Base-by-base conservation (phyloP, 192 early-diverging fungal genomes). In the Umbelopsis ramanniana region DNA sequence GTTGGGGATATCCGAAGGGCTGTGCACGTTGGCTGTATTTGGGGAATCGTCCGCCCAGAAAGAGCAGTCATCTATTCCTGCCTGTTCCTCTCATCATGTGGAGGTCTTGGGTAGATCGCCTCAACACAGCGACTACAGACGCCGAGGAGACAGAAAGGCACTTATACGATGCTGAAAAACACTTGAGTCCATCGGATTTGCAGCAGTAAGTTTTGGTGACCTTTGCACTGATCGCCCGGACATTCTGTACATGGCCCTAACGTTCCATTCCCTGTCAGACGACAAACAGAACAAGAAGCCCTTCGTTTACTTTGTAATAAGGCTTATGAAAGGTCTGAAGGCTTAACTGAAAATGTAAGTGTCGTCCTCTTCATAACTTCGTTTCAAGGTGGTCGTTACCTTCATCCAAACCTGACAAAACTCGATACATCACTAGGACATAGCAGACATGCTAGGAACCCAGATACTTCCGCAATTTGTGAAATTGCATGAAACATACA, bases 41-140 rank as follows among this genome's bases (percentile, higher is more conserved):
- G 40, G 40, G 48, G 48, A 43, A 23, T 26, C 26, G 33, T 7
- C 29, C 12, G 5, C 15, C 57, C 57, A 29, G 57, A 63, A 63
- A 63, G 23, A 63, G 57, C 57, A 63, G 57, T 63, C 57, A 35
- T 29, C 33, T 12, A 37, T 37, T 63, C 57, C 29, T 63, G 57
- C 33, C 26, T 43, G 40, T 43, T 12, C 57, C 37, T 63, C 57
- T 63, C 57, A 70, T 52, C 69, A 80, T 80, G 78, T 80, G 78
- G 78, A 72, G 74, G 63, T 80, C 78, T 33, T 80, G 78, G 78
- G 78, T 80, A 24, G 78, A 76, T 55, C 70, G 72, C 45, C 74
- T 80, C n/a, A 80, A 80, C 22, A 80, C 78, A 29, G 12, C 26
- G 67, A 55, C 17, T 68, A 52, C 38, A 46, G 55, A 33, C 24